Evolutionary conservation across 345 rosid species (phyloP).

Genomic region (Luvunga scandens): DNA sequence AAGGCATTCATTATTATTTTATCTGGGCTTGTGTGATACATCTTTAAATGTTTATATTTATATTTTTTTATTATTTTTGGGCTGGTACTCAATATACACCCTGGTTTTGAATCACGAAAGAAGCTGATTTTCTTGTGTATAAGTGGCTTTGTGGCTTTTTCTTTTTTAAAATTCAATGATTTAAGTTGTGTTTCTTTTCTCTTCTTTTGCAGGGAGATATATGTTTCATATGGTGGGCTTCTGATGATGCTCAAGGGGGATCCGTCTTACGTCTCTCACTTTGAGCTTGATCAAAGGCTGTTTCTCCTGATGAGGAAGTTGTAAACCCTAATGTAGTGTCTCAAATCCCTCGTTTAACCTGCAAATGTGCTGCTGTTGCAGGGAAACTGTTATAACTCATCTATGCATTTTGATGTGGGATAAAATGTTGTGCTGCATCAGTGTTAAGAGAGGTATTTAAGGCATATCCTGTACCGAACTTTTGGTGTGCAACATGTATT

Average conservation of each 20-base stretch:
- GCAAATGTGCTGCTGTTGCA: neutral
- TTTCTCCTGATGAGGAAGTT: conserved; percentile 77
- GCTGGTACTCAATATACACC: no score
- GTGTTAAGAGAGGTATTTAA: neutral
- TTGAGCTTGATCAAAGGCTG: conserved; percentile 81
- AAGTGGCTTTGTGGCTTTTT: neutral
- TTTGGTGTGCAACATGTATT: neutral
- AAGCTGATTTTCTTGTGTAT: no score
- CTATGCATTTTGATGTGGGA: neutral
- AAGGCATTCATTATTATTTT: neutral
- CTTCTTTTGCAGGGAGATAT: conserved; percentile 56
- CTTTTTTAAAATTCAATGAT: neutral
- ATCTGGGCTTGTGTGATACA: neutral
- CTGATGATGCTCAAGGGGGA: conserved; percentile 83
- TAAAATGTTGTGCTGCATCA: neutral
- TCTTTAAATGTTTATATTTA: neutral
- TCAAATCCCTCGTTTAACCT: neutral
- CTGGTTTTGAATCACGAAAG: no score
- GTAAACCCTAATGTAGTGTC: conserved; percentile 2
- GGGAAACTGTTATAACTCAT: neutral
- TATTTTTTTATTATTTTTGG: no score
- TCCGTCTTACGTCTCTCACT: conserved; percentile 57
- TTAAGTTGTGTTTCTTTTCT: neutral
- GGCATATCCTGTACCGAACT: neutral
- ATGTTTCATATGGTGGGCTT: conserved; percentile 79